phyloP scores from a whole-genome alignment of 257 asterid species.

The Solanum commersonii region DNA sequence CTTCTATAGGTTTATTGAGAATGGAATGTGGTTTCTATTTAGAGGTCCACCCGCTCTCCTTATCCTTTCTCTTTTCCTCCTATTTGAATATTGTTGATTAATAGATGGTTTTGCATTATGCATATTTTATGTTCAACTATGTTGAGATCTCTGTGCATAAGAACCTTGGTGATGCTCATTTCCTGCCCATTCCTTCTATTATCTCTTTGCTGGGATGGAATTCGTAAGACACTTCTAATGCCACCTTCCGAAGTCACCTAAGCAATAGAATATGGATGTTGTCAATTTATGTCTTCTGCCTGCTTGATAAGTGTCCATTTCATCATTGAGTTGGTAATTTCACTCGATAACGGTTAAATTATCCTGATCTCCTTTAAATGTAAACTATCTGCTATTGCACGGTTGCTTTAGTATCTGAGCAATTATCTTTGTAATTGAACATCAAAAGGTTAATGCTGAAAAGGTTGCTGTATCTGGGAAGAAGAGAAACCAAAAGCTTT shows the following conservation, averaged over 20 bases:
- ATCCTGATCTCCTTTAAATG: not conserved
- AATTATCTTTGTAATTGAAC: conserved; percentile 3
- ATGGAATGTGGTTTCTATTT: not conserved
- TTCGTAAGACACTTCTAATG: not conserved
- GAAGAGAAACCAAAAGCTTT: conserved; percentile 76
- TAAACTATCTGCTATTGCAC: not conserved
- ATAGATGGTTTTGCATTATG: not conserved
- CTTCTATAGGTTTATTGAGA: not conserved
- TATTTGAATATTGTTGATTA: not conserved
- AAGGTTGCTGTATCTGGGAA: conserved; percentile 89
- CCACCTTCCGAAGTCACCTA: not conserved
- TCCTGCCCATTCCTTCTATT: not conserved
- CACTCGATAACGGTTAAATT: not conserved
- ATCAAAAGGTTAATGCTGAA: conserved; percentile 71
- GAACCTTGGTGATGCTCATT: not conserved
- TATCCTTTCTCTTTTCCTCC: not conserved
- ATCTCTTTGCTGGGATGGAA: not conserved
- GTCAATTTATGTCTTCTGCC: not conserved
- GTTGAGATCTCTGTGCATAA: not conserved
- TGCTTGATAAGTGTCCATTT: not conserved
- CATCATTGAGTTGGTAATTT: not conserved
- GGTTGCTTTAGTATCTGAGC: not conserved
- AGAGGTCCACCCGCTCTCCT: not conserved
- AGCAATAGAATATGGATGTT: not conserved
- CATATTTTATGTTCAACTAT: not conserved